Evolutionary conservation across 257 asterid species (phyloP).

Genomic region (Perilla frutescens): DNA sequence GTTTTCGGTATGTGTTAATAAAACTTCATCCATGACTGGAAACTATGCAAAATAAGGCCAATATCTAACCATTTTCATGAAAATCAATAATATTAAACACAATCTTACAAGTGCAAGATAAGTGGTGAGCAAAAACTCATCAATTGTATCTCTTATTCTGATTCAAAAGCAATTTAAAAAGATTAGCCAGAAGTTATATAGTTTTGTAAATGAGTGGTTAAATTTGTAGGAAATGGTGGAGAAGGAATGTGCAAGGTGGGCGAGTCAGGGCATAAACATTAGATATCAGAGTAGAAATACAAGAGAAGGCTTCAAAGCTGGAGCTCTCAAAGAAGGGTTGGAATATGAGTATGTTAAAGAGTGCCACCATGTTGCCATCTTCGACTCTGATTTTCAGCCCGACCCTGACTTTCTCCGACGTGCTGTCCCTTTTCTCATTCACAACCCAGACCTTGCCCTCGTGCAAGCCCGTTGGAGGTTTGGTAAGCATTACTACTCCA

Average conservation of each 20-base stretch:
- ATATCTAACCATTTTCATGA: neutral
- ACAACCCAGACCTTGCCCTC: slow-evolving; percentile 31
- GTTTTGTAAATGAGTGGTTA: neutral
- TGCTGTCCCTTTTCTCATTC: slow-evolving; percentile 23
- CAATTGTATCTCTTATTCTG: too few relatives aligned
- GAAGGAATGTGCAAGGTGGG: slow-evolving; percentile 33
- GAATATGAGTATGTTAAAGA: slow-evolving; percentile 31
- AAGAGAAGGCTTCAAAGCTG: slow-evolving; percentile 36
- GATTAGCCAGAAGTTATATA: neutral
- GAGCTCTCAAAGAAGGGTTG: slow-evolving; percentile 33
- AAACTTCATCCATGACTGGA: neutral
- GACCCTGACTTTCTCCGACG: slow-evolving; percentile 31
- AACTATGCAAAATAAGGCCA: too few relatives aligned
- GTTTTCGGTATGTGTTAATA: too few relatives aligned
- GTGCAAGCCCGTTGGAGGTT: slow-evolving; percentile 35
- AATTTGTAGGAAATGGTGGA: slow-evolving; percentile 29
- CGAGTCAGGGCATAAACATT: slow-evolving; percentile 25
- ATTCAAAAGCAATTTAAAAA: neutral
- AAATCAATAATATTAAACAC: neutral
- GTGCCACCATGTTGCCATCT: slow-evolving; percentile 27
- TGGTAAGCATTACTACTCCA: neutral
- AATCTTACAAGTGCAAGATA: neutral
- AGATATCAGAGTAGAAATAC: slow-evolving; percentile 24
- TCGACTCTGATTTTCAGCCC: slow-evolving; percentile 35
- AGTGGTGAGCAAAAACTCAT: neutral